A percentile compares a stretch with the other conserved stretches of the same genome.
Conservation (phyloP, 805 yeast species). For the Lipomyces sp. region DNA sequence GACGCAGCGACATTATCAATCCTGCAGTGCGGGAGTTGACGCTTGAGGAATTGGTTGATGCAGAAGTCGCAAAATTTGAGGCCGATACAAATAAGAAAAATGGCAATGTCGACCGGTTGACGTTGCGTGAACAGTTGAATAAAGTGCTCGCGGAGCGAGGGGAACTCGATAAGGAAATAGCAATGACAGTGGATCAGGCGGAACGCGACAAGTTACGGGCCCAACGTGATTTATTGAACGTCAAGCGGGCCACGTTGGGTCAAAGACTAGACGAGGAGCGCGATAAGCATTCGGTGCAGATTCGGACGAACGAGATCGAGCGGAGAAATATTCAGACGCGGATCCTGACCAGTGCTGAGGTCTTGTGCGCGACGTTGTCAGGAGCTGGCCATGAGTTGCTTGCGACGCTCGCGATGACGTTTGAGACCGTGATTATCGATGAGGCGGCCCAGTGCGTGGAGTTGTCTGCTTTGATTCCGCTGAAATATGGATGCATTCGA, state of each 20-base stretch:
- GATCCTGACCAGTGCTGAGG: constrained; percentile 68
- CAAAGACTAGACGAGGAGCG: constrained; percentile 73
- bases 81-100: constrained; percentile 27
- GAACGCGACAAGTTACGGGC: constrained; percentile 37
- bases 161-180: constrained; percentile 45
- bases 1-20: constrained; percentile 84
- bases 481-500: constrained; percentile 81
- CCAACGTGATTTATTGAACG: constrained; percentile 55
- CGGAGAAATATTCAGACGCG: constrained; percentile 71
- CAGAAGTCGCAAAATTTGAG: constrained; percentile 41
- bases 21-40: constrained; percentile 77
- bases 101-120: constrained; percentile 37
- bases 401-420: constrained; percentile 66
- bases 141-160: constrained; percentile 59
- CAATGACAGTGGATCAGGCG: constrained; percentile 33
- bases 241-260: constrained; percentile 64
- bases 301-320: constrained; percentile 73
- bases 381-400: constrained; percentile 91
- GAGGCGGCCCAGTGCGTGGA: constrained; percentile 98
- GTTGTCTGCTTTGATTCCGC: constrained; percentile 82
- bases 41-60: constrained; percentile 79
- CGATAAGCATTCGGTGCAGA: constrained; percentile 64
- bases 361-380: constrained; percentile 87
- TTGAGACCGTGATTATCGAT: constrained; percentile 89
- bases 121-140: constrained; percentile 51